Evolutionary conservation across 1,284 basidiomycete genomes (phyloP), one percentile per base, ranked within the genome.

Genomic region (Gymnopus androsaceus): DNA sequence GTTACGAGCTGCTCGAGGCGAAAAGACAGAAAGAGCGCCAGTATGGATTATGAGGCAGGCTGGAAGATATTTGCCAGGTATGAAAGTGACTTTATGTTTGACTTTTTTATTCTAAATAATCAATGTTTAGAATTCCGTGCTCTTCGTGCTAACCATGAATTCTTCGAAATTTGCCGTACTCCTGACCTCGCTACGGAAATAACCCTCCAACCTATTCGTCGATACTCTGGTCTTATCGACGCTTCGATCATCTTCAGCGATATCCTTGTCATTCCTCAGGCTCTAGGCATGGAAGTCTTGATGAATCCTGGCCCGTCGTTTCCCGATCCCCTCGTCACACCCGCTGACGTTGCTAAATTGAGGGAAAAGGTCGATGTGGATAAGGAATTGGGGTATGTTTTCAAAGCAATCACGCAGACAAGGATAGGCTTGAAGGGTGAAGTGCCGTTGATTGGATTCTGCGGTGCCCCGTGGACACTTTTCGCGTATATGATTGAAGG

Each of bases 1-100:
- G 45, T 74, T 99, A 56, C 85, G 94, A 37, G 95, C 96, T 51
- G 95, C 96, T 51, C 75, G 84, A 70, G 90, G 94, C 12, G 87
- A 96, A 73, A 79, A 84, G 70, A 95, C 94, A 0, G 90, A 93
- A 67, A 85, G 93, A 56, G 94, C 96, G 2, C 96, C 96, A 12
- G 94, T 97, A 59, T 99, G 96, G 96, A 92, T 98, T 59, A 99
- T 99, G 96, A 85, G 97, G 31, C 96, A 99, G 71, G 97, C 97
- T 19, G 95, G 96, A 44, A 83, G 95, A 53, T 97, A 97, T 74
- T 84, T 98, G 50, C 95, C 95, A 72, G 95, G 94, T 94, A 66
- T 23, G 50, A 49, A 40, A 31, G 12, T 15, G n/a, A n/a, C 44
- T 50, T 34, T 21, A 7, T 15, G 30, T 9, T 28, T 31, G 3